Evolutionary conservation across 2,329 filamentous ascomycete species (phyloP).

Genomic region (Fusarium keratoplasticum): DNA sequence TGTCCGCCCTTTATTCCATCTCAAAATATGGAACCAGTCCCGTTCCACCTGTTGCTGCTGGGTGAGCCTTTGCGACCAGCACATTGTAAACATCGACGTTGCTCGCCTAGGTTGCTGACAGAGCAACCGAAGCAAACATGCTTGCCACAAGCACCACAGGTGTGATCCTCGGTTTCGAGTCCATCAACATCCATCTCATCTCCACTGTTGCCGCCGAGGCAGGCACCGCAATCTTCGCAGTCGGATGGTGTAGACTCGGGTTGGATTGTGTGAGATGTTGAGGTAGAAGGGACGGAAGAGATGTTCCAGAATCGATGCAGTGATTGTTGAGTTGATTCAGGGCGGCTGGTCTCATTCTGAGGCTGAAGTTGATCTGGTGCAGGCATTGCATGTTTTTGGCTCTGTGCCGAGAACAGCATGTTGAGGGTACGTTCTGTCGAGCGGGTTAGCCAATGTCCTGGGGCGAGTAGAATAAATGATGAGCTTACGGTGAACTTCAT

Average conservation of each 20-base stretch:
- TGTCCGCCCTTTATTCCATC: not conserved
- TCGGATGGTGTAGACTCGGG: constrained; percentile 43
- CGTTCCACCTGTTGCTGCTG: constrained; percentile 33
- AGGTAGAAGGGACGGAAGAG: constrained; percentile 50
- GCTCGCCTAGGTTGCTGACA: constrained; percentile 66
- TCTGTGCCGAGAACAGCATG: constrained; percentile 69
- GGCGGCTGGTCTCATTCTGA: constrained; percentile 1
- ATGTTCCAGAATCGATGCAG: constrained; percentile 73
- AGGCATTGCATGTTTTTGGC: constrained; percentile 32
- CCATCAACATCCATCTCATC: constrained; percentile 56
- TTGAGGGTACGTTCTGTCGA: constrained; percentile 66
- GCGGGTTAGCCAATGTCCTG: constrained; percentile 22
- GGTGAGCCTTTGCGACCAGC: constrained; percentile 52
- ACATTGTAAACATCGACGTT: constrained; percentile 65
- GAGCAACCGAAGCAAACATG: constrained; percentile 70
- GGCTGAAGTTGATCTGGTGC: constrained; percentile 16
- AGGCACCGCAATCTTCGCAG: constrained; percentile 67
- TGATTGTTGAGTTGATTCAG: constrained; percentile 57
- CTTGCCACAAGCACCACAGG: constrained; percentile 65
- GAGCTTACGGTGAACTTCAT: constrained; percentile 65
- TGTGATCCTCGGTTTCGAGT: constrained; percentile 41
- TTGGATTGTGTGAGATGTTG: constrained; percentile 39
- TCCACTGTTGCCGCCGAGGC: constrained; percentile 35
- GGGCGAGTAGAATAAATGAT: not conserved
- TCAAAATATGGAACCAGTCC: constrained; percentile 38